Evolutionary conservation across 441 rosid genomes (phyloP).

Genomic region (Corymbia calophylla): DNA sequence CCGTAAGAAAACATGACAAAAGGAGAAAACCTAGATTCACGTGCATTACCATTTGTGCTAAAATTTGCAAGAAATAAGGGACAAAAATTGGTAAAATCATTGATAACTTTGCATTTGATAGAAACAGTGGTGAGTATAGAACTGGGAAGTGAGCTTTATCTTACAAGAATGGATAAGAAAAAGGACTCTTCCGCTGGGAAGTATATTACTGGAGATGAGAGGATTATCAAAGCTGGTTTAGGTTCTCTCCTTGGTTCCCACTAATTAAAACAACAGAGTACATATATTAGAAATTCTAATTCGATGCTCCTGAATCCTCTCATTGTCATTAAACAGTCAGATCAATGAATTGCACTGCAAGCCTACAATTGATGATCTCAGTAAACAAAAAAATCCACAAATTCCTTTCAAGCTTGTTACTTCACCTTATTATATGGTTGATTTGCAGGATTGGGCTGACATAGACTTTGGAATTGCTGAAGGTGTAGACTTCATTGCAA

Average conservation of each 20-base stretch:
- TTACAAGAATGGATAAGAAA: too few relatives aligned
- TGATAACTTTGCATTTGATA: too few relatives aligned
- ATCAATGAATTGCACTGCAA: background rate
- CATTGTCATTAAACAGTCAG: background rate
- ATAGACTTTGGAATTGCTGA: constrained; percentile 60
- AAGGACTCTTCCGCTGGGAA: too few relatives aligned
- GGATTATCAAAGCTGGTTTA: too few relatives aligned
- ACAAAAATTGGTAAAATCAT: too few relatives aligned
- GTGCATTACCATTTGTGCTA: too few relatives aligned
- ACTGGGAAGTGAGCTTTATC: too few relatives aligned
- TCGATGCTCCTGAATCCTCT: background rate
- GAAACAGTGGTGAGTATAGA: too few relatives aligned
- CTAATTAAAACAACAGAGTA: background rate
- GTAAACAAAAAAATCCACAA: background rate
- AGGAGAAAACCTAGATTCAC: too few relatives aligned
- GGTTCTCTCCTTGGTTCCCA: background rate
- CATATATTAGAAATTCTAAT: background rate
- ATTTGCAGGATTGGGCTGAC: constrained; percentile 64
- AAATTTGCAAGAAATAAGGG: too few relatives aligned
- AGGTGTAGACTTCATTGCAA: constrained; percentile 62
- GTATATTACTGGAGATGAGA: too few relatives aligned
- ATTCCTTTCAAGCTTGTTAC: background rate
- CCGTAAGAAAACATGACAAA: too few relatives aligned
- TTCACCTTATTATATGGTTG: background rate
- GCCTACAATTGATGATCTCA: background rate